Percentiles rank a stretch among this genome's conserved stretches.
Conservation (phyloP, 202 grass and related monocot species). For the Dendrocalamus latiflorus region DNA sequence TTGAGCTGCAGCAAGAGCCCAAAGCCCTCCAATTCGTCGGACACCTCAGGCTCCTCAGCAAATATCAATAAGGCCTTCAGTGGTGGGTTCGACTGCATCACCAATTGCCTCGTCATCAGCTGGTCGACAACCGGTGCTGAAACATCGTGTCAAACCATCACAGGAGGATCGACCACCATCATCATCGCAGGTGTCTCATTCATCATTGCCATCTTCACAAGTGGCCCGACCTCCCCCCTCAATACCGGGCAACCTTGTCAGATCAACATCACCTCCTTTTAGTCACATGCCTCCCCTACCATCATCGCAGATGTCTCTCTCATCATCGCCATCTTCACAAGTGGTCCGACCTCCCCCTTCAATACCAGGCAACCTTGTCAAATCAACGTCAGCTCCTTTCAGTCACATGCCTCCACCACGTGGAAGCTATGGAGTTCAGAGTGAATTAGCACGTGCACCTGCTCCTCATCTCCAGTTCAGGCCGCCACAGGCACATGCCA, state of each 20-base stretch:
- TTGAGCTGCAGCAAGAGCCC: constrained; percentile 32
- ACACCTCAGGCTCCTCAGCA: constrained; percentile 40
- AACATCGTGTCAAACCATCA: constrained; percentile 26
- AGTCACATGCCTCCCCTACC: constrained; percentile 28
- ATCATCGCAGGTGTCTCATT: not conserved
- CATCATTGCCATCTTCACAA: constrained; percentile 9
- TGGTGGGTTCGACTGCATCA: not conserved
- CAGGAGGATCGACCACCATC: constrained; percentile 14
- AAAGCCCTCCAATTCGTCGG: constrained; percentile 20
- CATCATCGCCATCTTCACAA: no score
- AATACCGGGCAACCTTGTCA: constrained; percentile 18
- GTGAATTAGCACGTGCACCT: constrained; percentile 49
- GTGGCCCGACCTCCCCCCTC: not conserved
- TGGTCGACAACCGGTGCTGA: constrained; percentile 12
- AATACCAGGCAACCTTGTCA: no score
- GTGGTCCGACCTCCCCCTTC: no score
- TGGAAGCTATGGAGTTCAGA: constrained; percentile 34
- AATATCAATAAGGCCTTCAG: constrained; percentile 15
- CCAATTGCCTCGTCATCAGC: not conserved
- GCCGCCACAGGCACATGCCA: constrained; percentile 12
- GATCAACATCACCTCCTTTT: constrained; percentile 23
- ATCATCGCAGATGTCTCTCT: no score
- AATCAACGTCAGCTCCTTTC: no score
- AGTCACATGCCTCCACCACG: no score
- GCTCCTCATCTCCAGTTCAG: constrained; percentile 67